Evolutionary conservation across 1,139 yeast species (phyloP).

Genomic region (Pneumocystis oryctolagi): DNA sequence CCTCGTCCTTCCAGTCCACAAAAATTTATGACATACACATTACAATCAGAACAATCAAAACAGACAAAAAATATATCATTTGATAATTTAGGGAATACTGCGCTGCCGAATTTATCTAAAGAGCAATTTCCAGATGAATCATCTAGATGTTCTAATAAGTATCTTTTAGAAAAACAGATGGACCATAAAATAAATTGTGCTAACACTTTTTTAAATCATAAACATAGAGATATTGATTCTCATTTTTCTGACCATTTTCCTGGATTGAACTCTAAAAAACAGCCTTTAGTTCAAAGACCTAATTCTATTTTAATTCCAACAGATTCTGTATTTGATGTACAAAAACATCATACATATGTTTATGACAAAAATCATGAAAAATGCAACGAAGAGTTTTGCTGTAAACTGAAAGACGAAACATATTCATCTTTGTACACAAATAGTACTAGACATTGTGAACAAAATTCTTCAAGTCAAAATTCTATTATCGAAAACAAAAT

Average conservation of each 20-base stretch:
- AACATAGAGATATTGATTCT: neutral
- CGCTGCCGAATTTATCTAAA: neutral
- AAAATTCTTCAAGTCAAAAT: neutral
- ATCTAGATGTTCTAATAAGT: neutral
- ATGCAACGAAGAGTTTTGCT: neutral
- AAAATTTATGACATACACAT: neutral
- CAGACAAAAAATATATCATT: neutral
- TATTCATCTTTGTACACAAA: neutral
- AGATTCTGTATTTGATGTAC: neutral
- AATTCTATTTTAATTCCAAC: neutral
- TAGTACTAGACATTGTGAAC: neutral
- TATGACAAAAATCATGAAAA: neutral
- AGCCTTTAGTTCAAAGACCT: neutral
- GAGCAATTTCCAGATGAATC: neutral
- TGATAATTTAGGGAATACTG: neutral
- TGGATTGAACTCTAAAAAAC: neutral
- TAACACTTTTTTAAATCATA: neutral
- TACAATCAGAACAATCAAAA: neutral
- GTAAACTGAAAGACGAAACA: neutral
- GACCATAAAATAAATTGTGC: neutral
- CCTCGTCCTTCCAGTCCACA: neutral
- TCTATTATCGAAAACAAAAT: neutral
- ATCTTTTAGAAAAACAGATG: neutral
- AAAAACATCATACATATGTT: neutral
- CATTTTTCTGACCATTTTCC: neutral